phyloP scores from a whole-genome alignment of 2,329 filamentous ascomycete species.

The Ophiostoma fasciatum region DNA sequence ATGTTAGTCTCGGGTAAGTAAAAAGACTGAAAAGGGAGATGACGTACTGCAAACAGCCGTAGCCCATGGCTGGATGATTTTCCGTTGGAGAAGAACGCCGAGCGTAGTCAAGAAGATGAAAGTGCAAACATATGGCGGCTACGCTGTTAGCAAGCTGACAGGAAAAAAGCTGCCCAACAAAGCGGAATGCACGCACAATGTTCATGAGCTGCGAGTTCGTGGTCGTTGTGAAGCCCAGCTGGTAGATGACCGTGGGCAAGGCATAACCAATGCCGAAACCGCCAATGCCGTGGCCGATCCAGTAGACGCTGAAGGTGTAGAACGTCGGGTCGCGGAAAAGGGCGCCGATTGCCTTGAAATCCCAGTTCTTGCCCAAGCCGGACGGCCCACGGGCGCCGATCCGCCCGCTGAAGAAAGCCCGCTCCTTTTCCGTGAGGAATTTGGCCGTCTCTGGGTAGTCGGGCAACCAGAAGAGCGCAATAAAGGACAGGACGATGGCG shows the following conservation, averaged over 20 bases:
- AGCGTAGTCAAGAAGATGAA: conserved; percentile 23
- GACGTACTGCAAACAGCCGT: conserved; percentile 22
- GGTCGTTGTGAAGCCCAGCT: conserved; percentile 26
- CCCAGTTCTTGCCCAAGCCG: conserved; percentile 19
- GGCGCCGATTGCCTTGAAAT: conserved; percentile 16
- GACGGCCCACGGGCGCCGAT: conserved; percentile 19
- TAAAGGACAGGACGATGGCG: conserved; percentile 38
- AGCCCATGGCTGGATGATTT: conserved; percentile 22
- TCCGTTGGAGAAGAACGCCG: conserved; percentile 21
- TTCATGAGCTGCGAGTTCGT: conserved; percentile 28
- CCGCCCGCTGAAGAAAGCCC: conserved; percentile 56
- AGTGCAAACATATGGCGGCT: conserved; percentile 23
- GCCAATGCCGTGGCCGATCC: conserved; percentile 27
- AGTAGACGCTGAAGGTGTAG: conserved; percentile 23
- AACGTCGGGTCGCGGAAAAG: conserved; percentile 21
- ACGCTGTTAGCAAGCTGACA: not conserved
- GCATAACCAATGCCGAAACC: conserved; percentile 25
- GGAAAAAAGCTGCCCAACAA: not conserved
- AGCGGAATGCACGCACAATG: conserved; percentile 17
- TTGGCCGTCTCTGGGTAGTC: conserved; percentile 69
- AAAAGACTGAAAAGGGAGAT: too few relatives aligned
- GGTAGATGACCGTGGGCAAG: conserved; percentile 27
- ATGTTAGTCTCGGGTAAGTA: too few relatives aligned
- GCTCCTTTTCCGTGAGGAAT: conserved; percentile 59
- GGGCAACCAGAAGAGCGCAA: conserved; percentile 56